Conservation (phyloP, 352 stramenopile species). For the Pythium phragmiticola region DNA sequence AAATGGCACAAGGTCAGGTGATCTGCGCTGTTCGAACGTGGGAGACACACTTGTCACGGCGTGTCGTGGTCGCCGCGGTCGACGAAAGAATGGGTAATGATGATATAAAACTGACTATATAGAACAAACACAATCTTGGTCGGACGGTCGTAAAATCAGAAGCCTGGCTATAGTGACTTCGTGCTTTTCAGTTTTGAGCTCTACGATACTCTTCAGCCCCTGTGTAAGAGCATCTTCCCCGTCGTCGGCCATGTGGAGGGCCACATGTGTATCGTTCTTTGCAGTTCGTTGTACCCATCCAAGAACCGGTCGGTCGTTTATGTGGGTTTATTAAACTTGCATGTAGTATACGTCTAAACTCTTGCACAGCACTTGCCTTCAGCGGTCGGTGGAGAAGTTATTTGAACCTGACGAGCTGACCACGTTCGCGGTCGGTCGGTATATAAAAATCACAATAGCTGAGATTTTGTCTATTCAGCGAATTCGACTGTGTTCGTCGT, state of each 20-base stretch:
- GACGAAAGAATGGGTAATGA: conserved; percentile 5
- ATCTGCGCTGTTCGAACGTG: conserved; percentile 5
- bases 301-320: conserved; percentile 22
- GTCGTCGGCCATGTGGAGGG: conserved; percentile 2
- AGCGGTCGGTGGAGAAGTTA: conserved; percentile 17
- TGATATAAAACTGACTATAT: conserved; percentile 29
- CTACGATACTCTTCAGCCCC: neutral
- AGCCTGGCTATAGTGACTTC: neutral
- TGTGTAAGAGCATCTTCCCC: conserved; percentile 19
- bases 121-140: neutral
- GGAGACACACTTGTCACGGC: neutral
- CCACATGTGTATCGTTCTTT: conserved; percentile 18
- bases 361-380: neutral
- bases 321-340: conserved; percentile 2
- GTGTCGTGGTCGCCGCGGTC: conserved; percentile 28
- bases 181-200: neutral
- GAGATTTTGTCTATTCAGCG: conserved; percentile 1
- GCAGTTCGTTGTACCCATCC: conserved; percentile 22
- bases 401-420: conserved; percentile 21
- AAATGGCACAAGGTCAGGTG: conserved; percentile 27
- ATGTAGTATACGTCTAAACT: conserved; percentile 19
- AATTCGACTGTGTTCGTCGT: conserved; percentile 33
- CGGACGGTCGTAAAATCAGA: conserved; percentile 27
- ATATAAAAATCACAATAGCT: conserved; percentile 39
- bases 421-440: conserved; percentile 40